These are phyloP conservation scores for Parsonsia alboflavescens DNA, from an alignment of 257 asterid genomes.

Conservation along the genomic window DNA sequence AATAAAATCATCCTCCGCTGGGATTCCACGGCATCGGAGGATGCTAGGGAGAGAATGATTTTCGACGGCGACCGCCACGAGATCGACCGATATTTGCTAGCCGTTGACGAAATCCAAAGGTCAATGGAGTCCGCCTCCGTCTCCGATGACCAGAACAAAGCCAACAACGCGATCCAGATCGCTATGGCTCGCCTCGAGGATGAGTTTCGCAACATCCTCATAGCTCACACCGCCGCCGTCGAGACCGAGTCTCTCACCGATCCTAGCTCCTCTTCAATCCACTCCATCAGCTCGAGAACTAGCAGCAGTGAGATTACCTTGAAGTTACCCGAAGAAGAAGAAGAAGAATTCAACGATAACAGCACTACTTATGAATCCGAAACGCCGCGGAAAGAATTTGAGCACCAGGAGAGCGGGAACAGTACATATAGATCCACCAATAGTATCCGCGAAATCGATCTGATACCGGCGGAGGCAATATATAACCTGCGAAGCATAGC, in stretches of 20 bases:
- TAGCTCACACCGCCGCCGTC: constrained; percentile 54
- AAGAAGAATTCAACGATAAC: constrained; percentile 30
- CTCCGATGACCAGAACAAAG: constrained; percentile 36
- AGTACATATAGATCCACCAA: constrained; percentile 47
- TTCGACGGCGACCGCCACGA: constrained; percentile 70
- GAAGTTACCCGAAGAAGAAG: constrained; percentile 37
- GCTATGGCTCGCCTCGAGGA: constrained; percentile 97
- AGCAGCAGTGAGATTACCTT: constrained; percentile 31
- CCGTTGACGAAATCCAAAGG: constrained; percentile 77
- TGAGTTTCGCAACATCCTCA: constrained; percentile 79
- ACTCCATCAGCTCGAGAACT: constrained; percentile 2
- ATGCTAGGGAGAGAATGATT: constrained; percentile 66
- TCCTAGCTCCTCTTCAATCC: constrained; percentile 16
- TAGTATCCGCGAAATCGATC: constrained; percentile 72
- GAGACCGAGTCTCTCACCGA: constrained; percentile 55
- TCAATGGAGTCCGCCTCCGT: constrained; percentile 36
- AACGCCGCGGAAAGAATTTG: constrained; percentile 36
- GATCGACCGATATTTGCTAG: constrained; percentile 67
- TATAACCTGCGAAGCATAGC: constrained; percentile 78
- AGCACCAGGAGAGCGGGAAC: constrained; percentile 60
- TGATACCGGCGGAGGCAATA: constrained; percentile 59
- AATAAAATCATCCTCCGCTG: constrained; percentile 64
- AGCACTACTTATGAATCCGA: constrained; percentile 8
- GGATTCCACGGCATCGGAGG: constrained; percentile 81
- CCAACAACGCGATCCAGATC: constrained; percentile 61